phyloP scores from a whole-genome alignment of 306 rosid species.

The Cucumis melo region DNA sequence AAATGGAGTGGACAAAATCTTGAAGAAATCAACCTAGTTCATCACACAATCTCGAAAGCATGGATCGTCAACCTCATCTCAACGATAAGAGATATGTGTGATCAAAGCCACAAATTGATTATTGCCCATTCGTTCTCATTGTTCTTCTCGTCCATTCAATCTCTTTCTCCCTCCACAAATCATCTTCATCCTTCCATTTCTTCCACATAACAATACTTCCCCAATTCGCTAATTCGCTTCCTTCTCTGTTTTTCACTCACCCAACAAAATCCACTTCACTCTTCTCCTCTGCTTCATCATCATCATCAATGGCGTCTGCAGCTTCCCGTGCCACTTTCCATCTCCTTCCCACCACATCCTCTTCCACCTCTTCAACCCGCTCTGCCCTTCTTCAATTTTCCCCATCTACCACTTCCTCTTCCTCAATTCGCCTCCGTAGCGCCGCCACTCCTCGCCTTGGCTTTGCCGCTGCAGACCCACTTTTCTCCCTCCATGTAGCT shows the following conservation, averaged over 20 bases:
- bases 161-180: constrained; percentile 11
- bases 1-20: neutral
- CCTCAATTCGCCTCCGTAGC: constrained; percentile 39
- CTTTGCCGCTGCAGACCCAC: constrained; percentile 65
- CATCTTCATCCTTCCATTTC: constrained; percentile 1
- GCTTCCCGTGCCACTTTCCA: constrained; percentile 51
- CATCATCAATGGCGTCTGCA: constrained; percentile 72
- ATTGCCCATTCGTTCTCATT: constrained; percentile 41
- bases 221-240: neutral
- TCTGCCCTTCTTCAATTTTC: constrained; percentile 32
- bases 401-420: constrained; percentile 24
- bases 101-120: constrained; percentile 8
- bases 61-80: constrained; percentile 68
- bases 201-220: neutral
- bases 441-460: constrained; percentile 48
- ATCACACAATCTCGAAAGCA: constrained; percentile 10
- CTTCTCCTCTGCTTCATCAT: neutral
- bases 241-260: neutral
- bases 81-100: constrained; percentile 64
- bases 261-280: neutral
- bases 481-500: constrained; percentile 44
- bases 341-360: constrained; percentile 40
- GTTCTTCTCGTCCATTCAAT: constrained; percentile 30
- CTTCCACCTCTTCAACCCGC: constrained; percentile 29
- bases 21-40: neutral